Conservation (phyloP, 2,329 filamentous ascomycete genomes). For the Blumeriella jaapii region DNA sequence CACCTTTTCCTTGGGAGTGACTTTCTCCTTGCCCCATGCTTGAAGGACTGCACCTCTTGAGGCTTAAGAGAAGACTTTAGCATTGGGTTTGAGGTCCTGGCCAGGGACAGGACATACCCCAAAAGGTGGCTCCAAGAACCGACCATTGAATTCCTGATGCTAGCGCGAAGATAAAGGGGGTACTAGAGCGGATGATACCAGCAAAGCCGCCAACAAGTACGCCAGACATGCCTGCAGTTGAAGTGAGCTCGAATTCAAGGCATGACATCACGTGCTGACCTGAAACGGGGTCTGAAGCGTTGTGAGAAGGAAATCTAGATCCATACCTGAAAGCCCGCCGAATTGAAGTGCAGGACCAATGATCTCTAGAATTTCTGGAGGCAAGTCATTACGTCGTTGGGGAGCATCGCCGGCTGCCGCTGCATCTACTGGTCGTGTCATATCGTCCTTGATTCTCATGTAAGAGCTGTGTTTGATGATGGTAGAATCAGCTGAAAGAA, state of each 20-base stretch:
- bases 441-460: slow-evolving; percentile 21
- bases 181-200: slow-evolving; percentile 58
- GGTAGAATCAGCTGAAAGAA: no score
- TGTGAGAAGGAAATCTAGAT: slow-evolving; percentile 7
- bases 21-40: slow-evolving; percentile 31
- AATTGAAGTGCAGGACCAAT: slow-evolving; percentile 43
- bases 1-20: slow-evolving; percentile 47
- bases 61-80: slow-evolving; percentile 28
- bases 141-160: slow-evolving; percentile 73
- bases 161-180: slow-evolving; percentile 58
- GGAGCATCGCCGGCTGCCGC: slow-evolving; percentile 4
- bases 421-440: slow-evolving; percentile 9
- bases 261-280: slow-evolving; percentile 11
- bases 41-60: slow-evolving; percentile 37
- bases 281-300: background rate
- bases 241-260: slow-evolving; percentile 6
- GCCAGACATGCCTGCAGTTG: slow-evolving; percentile 43
- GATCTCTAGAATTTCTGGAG: slow-evolving; percentile 35
- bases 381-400: slow-evolving; percentile 20
- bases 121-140: slow-evolving; percentile 64
- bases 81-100: background rate
- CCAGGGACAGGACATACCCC: slow-evolving; percentile 39
- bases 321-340: slow-evolving; percentile 49
- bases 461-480: slow-evolving; percentile 17
- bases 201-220: slow-evolving; percentile 54